Evolutionary conservation across 2,329 filamentous ascomycete genomes (phyloP).

Genomic region (Pseudogymnoascus sp.): DNA sequence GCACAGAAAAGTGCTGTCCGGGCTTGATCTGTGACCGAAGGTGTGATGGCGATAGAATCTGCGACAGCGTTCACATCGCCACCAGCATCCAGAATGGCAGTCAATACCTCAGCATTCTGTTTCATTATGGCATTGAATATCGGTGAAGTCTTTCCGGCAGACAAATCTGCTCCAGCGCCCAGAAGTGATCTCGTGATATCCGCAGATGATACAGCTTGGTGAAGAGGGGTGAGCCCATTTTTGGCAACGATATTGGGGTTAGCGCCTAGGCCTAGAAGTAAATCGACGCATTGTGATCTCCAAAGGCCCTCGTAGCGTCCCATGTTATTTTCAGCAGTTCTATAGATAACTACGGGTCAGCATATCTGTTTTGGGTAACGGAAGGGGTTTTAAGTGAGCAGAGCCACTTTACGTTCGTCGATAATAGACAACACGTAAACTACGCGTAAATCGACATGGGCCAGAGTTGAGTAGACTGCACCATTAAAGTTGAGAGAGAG

Average conservation of each 20-base stretch:
- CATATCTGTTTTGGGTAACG: no score
- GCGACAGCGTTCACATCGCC: slow-evolving; percentile 2
- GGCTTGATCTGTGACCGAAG: slow-evolving; percentile 4
- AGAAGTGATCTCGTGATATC: slow-evolving; percentile 13
- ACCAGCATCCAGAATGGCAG: slow-evolving; percentile 14
- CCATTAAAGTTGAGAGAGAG: neutral
- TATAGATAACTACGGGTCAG: neutral
- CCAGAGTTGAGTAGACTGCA: no score
- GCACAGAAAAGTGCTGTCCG: slow-evolving; percentile 12
- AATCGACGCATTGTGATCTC: slow-evolving; percentile 10
- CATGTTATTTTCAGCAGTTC: no score
- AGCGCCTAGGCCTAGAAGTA: slow-evolving; percentile 14
- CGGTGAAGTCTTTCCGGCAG: slow-evolving; percentile 13
- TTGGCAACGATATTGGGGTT: slow-evolving; percentile 14
- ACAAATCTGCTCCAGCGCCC: slow-evolving; percentile 12
- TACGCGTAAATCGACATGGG: no score
- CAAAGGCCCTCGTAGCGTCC: neutral
- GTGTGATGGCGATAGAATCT: neutral
- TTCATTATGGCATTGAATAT: slow-evolving; percentile 13
- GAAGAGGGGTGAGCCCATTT: slow-evolving; percentile 12
- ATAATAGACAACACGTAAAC: no score
- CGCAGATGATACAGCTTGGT: slow-evolving; percentile 14
- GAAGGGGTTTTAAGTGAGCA: no score
- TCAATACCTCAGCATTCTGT: slow-evolving; percentile 11
- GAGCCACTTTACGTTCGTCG: no score